phyloP scores from a whole-genome alignment of 2,329 filamentous ascomycete genomes.

The Rhynchosporium agropyri region DNA sequence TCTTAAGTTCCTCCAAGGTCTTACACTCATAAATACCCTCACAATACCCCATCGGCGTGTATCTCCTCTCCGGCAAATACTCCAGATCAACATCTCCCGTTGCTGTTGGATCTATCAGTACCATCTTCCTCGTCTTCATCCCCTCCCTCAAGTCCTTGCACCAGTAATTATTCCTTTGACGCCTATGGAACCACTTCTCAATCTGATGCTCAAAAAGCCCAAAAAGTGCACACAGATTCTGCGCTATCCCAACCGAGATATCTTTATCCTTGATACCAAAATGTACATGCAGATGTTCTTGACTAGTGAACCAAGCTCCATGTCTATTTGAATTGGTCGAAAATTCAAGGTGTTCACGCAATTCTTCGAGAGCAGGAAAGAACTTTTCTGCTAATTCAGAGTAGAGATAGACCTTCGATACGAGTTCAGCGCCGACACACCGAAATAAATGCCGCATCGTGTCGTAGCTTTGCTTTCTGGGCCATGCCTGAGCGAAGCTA shows the following conservation, averaged over 20 bases:
- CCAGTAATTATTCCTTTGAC: conserved; percentile 7
- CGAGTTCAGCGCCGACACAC: conserved; percentile 6
- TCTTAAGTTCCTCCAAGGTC: conserved; percentile 11
- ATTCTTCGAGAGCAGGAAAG: conserved; percentile 2
- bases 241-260: conserved; percentile 2
- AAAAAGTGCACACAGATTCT: conserved; percentile 18
- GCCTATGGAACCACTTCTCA: conserved; percentile 7
- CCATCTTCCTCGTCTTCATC: conserved; percentile 7
- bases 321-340: neutral
- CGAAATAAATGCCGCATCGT: neutral
- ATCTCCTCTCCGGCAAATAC: conserved; percentile 1
- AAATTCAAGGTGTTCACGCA: conserved; percentile 7
- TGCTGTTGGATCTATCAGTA: neutral
- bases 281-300: conserved; percentile 18
- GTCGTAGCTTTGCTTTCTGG: neutral
- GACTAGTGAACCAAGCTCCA: conserved; percentile 6
- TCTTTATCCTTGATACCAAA: neutral
- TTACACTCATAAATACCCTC: conserved; percentile 11
- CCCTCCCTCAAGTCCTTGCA: conserved; percentile 14
- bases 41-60: conserved; percentile 12
- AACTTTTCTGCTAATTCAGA: neutral
- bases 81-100: neutral
- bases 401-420: conserved; percentile 9
- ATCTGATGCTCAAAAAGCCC: conserved; percentile 20
- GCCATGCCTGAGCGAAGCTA: neutral